Percentiles rank a stretch among this genome's conserved stretches.
phyloP scores from a whole-genome alignment of 2,329 filamentous ascomycete species.

The Aspergillus brunneoviolaceus region DNA sequence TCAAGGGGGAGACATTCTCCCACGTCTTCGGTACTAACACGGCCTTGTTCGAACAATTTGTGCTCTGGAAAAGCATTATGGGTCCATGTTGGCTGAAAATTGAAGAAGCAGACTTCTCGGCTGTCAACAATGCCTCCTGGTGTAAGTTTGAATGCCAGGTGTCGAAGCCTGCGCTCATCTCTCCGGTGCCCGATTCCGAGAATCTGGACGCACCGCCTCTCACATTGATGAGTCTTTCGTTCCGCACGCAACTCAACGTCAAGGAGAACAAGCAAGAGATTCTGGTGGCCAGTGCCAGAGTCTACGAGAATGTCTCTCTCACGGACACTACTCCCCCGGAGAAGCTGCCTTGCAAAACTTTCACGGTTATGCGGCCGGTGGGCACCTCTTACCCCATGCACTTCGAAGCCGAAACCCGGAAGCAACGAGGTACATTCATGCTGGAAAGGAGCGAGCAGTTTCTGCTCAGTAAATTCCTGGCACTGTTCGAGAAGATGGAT shows the following conservation, averaged over 20 bases:
- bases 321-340: constrained; percentile 86
- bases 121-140: constrained; percentile 90
- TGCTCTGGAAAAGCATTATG: constrained; percentile 98
- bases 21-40: constrained; percentile 93
- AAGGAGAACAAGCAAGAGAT: constrained; percentile 98
- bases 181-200: constrained; percentile 71
- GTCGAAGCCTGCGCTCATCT: constrained; percentile 73
- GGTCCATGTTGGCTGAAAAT: constrained; percentile 97
- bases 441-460: constrained; percentile 81
- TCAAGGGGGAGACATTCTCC: constrained; percentile 84
- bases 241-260: constrained; percentile 83
- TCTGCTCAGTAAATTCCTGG: constrained; percentile 83
- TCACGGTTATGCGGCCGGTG: constrained; percentile 84
- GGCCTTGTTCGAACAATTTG: constrained; percentile 93
- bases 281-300: constrained; percentile 81
- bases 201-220: constrained; percentile 80
- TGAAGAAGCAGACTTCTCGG: constrained; percentile 75
- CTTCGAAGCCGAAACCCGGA: constrained; percentile 75
- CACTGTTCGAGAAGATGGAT: constrained; percentile 81
- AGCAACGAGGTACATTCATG: constrained; percentile 74
- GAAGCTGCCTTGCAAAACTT: constrained; percentile 82
- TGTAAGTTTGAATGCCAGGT: constrained; percentile 92
- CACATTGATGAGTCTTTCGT: constrained; percentile 91
- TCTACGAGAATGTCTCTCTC: constrained; percentile 87
- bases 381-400: constrained; percentile 76